Evolutionary conservation across 2,329 filamentous ascomycete species (phyloP).

Genomic region (Drechmeria coniospora): DNA sequence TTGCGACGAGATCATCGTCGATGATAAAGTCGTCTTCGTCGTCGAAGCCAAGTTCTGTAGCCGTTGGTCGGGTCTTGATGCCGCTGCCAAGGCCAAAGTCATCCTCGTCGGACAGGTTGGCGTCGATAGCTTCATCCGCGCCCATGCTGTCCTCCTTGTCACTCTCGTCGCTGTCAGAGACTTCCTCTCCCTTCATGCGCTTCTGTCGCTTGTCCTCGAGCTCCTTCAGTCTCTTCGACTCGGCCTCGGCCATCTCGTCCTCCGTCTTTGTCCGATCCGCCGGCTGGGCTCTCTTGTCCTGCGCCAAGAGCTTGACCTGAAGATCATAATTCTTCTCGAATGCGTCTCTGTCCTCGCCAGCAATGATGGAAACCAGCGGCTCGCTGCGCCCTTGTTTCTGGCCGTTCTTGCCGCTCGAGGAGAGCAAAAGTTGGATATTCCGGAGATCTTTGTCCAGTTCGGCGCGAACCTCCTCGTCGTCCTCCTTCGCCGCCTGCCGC

Average conservation of each 20-base stretch:
- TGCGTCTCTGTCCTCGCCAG: constrained; percentile 46
- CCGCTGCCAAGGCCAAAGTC: constrained; percentile 46
- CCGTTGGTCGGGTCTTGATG: constrained; percentile 40
- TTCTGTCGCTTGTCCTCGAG: constrained; percentile 69
- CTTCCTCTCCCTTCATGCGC: constrained; percentile 77
- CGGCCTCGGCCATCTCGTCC: constrained; percentile 67
- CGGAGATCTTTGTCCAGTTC: constrained; percentile 73
- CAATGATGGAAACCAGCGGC: constrained; percentile 15
- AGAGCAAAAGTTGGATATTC: constrained; percentile 60
- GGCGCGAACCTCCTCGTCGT: constrained; percentile 74
- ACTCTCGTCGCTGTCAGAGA: constrained; percentile 47
- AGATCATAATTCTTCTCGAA: constrained; percentile 82
- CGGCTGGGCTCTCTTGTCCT: constrained; percentile 73
- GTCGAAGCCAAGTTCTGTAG: constrained; percentile 57
- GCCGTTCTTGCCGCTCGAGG: constrained; percentile 26
- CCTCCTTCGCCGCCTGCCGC: constrained; percentile 80
- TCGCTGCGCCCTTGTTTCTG: constrained; percentile 12
- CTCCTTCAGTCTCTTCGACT: constrained; percentile 60
- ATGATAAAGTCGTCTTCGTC: constrained; percentile 91
- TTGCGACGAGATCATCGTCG: constrained; percentile 77
- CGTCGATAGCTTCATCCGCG: constrained; percentile 19
- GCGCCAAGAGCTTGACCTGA: constrained; percentile 64
- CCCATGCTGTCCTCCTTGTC: constrained; percentile 20
- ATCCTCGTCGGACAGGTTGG: constrained; percentile 31
- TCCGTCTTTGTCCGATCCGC: constrained; percentile 82